Base-by-base conservation (phyloP, 139 green algal species). In the Chlamydomonas sp. region DNA sequence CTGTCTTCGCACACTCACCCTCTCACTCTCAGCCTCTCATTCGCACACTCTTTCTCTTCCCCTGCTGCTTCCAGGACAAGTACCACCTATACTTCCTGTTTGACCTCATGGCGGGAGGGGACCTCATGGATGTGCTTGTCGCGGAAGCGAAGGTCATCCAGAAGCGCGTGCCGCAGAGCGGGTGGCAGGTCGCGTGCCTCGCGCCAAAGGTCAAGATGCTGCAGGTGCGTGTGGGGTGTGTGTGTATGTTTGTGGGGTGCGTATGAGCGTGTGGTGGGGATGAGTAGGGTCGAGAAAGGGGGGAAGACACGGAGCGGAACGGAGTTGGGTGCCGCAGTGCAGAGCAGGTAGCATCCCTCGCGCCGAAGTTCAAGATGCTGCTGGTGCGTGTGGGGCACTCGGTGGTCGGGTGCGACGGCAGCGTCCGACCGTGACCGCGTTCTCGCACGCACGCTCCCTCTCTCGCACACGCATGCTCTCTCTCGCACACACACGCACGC, bases 81-180 rank as follows among this genome's bases (percentile, higher is more conserved):
- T 88, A 91, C 72, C 86, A 96, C 69, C 78, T 97, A 24, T 98
- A 97, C 87, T 92, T 98, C 36, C 72, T 97, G 62, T 95, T 97
- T 73, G 93, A 98, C 78, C 81, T 95, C 29, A 91, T 98, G 87
- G 70, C 83, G 24, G 89, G 90, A 3, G 92, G 92, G 22, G 93
- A 98, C 71, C 79, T 98, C 35, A 98, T 97, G 93, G 93, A 98
- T 72, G 87, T 77, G 39, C 37, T 77, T 22, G 90, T 96, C 24
- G 84, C 85, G 8, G 91, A 95, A 67, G 93, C 92, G 48, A 84
- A 88, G 72, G 88, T 96, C 60, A 91, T 96, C 68, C 84, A 82
- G 39, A 60, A 80, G 48, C 70, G 81, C 10, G 81, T 87, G 69
- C 81, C 81, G 29, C 78, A 80, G 39, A 70, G 68, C 35, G 58